Evolutionary conservation across 1,284 basidiomycete species (phyloP), one percentile per base, ranked within the genome.

Genomic region (Leccinum fuscescens): DNA sequence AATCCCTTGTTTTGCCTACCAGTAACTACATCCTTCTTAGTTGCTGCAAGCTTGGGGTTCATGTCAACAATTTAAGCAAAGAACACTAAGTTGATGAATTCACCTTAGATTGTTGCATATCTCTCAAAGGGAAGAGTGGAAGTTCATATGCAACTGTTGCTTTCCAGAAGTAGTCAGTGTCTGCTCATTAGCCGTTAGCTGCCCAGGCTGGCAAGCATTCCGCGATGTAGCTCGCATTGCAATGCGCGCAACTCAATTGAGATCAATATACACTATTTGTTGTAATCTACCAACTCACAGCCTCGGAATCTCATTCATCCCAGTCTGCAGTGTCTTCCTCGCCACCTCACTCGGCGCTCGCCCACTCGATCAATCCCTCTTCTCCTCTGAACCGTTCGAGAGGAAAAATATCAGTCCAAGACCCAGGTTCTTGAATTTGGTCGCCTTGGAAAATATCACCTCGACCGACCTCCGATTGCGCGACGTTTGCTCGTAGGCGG

Each of bases 51-150:
- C 31, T 31, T 11, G 9, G 9, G 31, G 31, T 31, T 31, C 29
- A 31, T 31, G 29, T 31, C 29, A 31, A 31, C 9, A 31, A 31
- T 11, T 31, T 0, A 31, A 31, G 29, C 29, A 31, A 31, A 31
- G 29, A 31, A 31, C 29, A 31, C 29, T 24, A 22, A 22, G 22
- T 31, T 31, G 29, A 11, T 58, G 88, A 90, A 76, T 71, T 89
- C 67, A 86, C 86, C 61, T 90, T 89, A 66, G 78, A 79, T 62
- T 84, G 66, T 59, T 24, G 50, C 33, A 17, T 50, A 35, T 86
- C 83, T 6, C 94, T 90, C 65, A 91, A 90, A 12, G 93, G 93
- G 17, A 80, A 82, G 55, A 87, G 79, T 35, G 92, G 93, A 0
- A 92, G 86, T 62, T 78, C 83, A 5, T 85, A 85, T 63, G 84